Evolutionary conservation across 306 rosid genomes (phyloP).

Genomic region (Sophora flavescens): DNA sequence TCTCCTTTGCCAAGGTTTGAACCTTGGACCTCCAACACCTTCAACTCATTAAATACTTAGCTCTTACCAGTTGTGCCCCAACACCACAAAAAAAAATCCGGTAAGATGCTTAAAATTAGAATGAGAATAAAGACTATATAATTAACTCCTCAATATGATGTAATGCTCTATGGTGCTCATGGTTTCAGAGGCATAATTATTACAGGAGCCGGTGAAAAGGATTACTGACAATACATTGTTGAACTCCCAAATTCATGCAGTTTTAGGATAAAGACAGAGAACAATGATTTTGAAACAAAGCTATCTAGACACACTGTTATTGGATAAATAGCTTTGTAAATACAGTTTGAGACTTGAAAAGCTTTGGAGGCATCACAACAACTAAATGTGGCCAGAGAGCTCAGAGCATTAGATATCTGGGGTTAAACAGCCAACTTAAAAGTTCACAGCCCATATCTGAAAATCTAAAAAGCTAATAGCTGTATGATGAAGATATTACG

Average conservation of each 20-base stretch:
- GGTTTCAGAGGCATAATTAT: slow-evolving; percentile 36
- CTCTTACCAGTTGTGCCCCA: no score
- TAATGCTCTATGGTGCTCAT: slow-evolving; percentile 27
- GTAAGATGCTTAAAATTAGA: slow-evolving; percentile 14
- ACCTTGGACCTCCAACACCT: no score
- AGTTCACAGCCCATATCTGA: slow-evolving; percentile 29
- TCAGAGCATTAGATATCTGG: slow-evolving; percentile 9
- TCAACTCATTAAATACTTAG: no score
- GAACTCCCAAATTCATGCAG: no score
- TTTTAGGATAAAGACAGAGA: slow-evolving; percentile 31
- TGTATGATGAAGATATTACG: slow-evolving; percentile 30
- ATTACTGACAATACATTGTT: not conserved
- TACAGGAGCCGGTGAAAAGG: slow-evolving; percentile 28
- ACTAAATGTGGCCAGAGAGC: slow-evolving; percentile 36
- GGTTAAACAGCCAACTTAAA: slow-evolving; percentile 40
- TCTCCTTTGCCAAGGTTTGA: no score
- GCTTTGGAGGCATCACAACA: slow-evolving; percentile 22
- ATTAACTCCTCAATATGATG: slow-evolving; percentile 19
- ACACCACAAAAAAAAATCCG: no score
- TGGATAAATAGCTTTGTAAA: slow-evolving; percentile 9
- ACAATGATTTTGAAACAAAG: slow-evolving; percentile 29
- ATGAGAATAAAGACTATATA: slow-evolving; percentile 31
- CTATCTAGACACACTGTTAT: slow-evolving; percentile 18
- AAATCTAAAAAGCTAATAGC: slow-evolving; percentile 22
- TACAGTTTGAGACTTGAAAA: slow-evolving; percentile 19